These are phyloP conservation scores for Podospora anserina DNA, from an alignment of 495 filamentous ascomycete genomes.

Conservation along the genomic window DNA sequence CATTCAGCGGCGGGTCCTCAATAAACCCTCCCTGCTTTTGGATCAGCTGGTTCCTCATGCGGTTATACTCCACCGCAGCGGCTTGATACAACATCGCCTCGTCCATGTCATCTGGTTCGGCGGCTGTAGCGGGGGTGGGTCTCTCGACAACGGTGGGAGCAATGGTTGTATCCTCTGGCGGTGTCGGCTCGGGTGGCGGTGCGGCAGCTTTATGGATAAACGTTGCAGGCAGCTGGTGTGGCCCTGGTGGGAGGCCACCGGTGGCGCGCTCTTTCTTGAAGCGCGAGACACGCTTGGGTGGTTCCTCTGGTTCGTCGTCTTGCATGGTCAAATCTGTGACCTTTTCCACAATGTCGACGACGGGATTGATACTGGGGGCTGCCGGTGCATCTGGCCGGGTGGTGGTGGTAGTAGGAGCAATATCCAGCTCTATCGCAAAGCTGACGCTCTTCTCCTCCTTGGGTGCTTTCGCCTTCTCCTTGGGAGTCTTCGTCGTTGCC, in stretches of 20 bases:
- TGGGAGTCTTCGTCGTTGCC: background rate
- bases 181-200: conserved; percentile 40
- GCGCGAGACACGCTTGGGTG: conserved; percentile 44
- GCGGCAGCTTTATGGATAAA: conserved; percentile 17
- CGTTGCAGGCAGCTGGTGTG: conserved; percentile 30
- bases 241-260: conserved; percentile 29
- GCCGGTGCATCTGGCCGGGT: conserved; percentile 10
- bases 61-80: conserved; percentile 76
- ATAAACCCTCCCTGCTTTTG: conserved; percentile 73
- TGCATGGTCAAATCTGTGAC: conserved; percentile 43
- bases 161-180: conserved; percentile 56
- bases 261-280: conserved; percentile 42
- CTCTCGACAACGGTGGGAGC: conserved; percentile 64
- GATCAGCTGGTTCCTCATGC: conserved; percentile 73
- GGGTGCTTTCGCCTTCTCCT: background rate
- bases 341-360: conserved; percentile 51
- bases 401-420: conserved; percentile 43
- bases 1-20: conserved; percentile 61
- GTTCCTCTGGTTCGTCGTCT: conserved; percentile 22
- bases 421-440: conserved; percentile 74
- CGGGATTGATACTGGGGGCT: conserved; percentile 37
- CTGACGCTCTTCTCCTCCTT: conserved; percentile 66
- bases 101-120: conserved; percentile 71
- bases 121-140: conserved; percentile 32
- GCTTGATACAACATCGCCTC: conserved; percentile 68